Evolutionary conservation across 2,329 filamentous ascomycete species (phyloP).

Genomic region (Xylaria polymorpha): DNA sequence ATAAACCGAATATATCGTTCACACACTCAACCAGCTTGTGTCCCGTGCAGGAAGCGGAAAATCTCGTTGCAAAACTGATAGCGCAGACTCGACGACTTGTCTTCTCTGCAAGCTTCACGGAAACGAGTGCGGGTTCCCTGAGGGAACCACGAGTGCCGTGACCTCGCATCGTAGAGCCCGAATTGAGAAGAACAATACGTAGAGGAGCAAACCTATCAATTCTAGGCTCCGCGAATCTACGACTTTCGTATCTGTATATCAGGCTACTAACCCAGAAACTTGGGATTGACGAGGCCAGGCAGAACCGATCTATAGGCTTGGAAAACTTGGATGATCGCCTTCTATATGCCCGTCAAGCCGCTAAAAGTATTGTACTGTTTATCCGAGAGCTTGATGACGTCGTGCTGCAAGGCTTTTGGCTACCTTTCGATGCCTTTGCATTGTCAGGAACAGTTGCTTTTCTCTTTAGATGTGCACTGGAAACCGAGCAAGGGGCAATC

Average conservation of each 20-base stretch:
- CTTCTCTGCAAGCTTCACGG: neutral
- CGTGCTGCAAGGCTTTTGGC: constrained; percentile 63
- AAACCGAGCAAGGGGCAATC: constrained; percentile 54
- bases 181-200: constrained; percentile 55
- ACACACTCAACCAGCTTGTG: no score
- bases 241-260: constrained; percentile 62
- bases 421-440: constrained; percentile 60
- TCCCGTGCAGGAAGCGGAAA: no score
- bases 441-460: constrained; percentile 64
- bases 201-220: constrained; percentile 56
- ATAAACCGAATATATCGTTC: no score
- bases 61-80: no score
- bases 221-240: constrained; percentile 62
- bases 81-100: no score
- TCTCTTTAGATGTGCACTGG: constrained; percentile 60
- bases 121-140: constrained; percentile 6
- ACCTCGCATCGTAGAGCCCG: constrained; percentile 15
- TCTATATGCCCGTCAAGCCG: constrained; percentile 56
- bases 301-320: constrained; percentile 46
- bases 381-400: constrained; percentile 58
- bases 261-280: constrained; percentile 61
- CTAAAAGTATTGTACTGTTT: constrained; percentile 62
- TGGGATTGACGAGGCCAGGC: constrained; percentile 50
- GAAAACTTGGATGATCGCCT: constrained; percentile 49
- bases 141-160: neutral